Conservation (phyloP, 2,329 filamentous ascomycete species). For the Cyphellophora attinorum region DNA sequence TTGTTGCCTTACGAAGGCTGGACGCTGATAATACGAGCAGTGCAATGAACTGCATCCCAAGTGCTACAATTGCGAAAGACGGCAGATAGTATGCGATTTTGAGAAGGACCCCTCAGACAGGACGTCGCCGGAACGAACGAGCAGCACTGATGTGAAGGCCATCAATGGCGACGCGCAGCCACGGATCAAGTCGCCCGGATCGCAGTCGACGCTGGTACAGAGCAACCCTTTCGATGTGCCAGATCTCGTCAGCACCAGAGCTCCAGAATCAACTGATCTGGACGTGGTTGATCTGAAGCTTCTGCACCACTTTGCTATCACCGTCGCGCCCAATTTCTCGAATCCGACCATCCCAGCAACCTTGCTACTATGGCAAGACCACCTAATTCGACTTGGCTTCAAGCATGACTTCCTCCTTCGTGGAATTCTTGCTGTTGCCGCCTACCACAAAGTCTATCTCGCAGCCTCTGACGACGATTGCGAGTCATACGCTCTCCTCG, state of each 20-base stretch:
- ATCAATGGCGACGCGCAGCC: slow-evolving; percentile 5
- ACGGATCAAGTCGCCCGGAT: slow-evolving; percentile 4
- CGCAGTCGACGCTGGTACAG: slow-evolving; percentile 7
- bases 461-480: slow-evolving; percentile 25
- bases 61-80: slow-evolving; percentile 27
- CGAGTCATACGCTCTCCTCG: slow-evolving; percentile 25
- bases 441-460: slow-evolving; percentile 33
- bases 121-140: slow-evolving; percentile 9
- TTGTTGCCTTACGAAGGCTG: slow-evolving; percentile 1
- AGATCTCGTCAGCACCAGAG: slow-evolving; percentile 16
- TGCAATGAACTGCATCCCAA: slow-evolving; percentile 28
- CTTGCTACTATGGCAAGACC: slow-evolving; percentile 25
- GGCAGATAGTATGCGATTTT: slow-evolving; percentile 28
- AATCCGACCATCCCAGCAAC: slow-evolving; percentile 20
- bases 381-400: slow-evolving; percentile 28
- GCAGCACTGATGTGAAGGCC: slow-evolving; percentile 2
- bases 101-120: slow-evolving; percentile 10
- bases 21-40: slow-evolving; percentile 15
- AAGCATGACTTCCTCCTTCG: slow-evolving; percentile 35
- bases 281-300: slow-evolving; percentile 27
- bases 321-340: slow-evolving; percentile 25
- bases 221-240: slow-evolving; percentile 14
- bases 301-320: slow-evolving; percentile 29
- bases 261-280: slow-evolving; percentile 17
- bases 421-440: slow-evolving; percentile 32